Conservation (phyloP, 2,329 filamentous ascomycete genomes). For the Fusarium sp. region DNA sequence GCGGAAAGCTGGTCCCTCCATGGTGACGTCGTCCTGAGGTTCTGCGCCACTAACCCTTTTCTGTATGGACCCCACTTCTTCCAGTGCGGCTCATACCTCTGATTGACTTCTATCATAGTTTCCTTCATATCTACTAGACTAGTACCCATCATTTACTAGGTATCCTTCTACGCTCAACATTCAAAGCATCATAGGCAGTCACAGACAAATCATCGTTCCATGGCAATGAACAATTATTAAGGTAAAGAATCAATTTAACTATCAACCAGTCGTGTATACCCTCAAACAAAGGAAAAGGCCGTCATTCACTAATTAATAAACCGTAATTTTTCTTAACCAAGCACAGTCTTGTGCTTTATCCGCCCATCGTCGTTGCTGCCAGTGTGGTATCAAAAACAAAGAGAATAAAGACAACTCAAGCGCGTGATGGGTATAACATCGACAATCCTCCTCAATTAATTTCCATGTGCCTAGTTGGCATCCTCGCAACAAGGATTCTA, state of each 20-base stretch:
- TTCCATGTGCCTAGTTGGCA: neutral
- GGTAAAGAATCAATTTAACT: conserved; percentile 37
- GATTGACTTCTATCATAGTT: neutral
- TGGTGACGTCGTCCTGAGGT: conserved; percentile 33
- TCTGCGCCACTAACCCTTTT: conserved; percentile 26
- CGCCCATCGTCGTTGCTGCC: conserved; percentile 33
- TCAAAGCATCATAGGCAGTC: neutral
- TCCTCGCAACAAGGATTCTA: conserved; percentile 25
- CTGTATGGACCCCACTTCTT: conserved; percentile 4
- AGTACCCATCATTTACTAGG: neutral
- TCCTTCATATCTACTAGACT: neutral
- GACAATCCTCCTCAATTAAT: conserved; percentile 22
- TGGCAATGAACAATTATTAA: neutral
- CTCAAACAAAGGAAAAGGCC: conserved; percentile 39
- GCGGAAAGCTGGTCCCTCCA: neutral
- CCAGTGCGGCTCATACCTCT: neutral
- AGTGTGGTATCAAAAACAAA: conserved; percentile 41
- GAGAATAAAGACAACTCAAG: conserved; percentile 30
- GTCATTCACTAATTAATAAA: conserved; percentile 29
- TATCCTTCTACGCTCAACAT: neutral
- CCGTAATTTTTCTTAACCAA: conserved; percentile 25
- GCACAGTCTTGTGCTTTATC: conserved; percentile 25
- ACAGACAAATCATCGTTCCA: neutral
- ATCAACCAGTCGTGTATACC: conserved; percentile 31
- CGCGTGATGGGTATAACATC: conserved; percentile 43